phyloP scores from a whole-genome alignment of 208 protist genomes.

The Polymyxa betae region DNA sequence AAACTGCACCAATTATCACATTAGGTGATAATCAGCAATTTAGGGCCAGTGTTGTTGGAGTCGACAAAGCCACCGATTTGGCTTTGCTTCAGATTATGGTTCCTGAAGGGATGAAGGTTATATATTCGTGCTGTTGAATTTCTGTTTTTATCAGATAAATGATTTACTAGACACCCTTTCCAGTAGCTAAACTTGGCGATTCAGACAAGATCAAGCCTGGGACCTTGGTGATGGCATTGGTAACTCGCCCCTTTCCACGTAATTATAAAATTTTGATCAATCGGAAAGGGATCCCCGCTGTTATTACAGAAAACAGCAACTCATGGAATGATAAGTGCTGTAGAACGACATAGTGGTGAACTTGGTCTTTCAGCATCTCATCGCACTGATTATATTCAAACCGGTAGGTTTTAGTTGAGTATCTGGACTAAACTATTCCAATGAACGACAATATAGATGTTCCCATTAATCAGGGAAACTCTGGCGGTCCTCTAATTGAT shows the following conservation, averaged over 20 bases:
- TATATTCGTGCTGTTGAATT: neutral
- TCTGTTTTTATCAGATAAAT: neutral
- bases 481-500: conserved; percentile 20
- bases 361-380: conserved; percentile 2
- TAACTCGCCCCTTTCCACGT: neutral
- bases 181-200: neutral
- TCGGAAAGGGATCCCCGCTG: conserved; percentile 20
- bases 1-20: neutral
- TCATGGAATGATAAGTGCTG: conserved; percentile 26
- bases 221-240: neutral
- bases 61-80: conserved; percentile 10
- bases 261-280: neutral
- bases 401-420: neutral
- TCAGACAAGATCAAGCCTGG: conserved; percentile 11
- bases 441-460: neutral
- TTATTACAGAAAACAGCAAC: conserved; percentile 44
- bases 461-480: conserved; percentile 30
- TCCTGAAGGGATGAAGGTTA: neutral
- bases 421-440: neutral
- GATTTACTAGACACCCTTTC: neutral
- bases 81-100: conserved; percentile 24
- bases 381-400: conserved; percentile 40
- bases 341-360: conserved; percentile 21
- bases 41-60: neutral
- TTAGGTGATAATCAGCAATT: conserved; percentile 6